Evolutionary conservation across 495 filamentous ascomycete genomes (phyloP).

Genomic region (Xylaria nigripes): DNA sequence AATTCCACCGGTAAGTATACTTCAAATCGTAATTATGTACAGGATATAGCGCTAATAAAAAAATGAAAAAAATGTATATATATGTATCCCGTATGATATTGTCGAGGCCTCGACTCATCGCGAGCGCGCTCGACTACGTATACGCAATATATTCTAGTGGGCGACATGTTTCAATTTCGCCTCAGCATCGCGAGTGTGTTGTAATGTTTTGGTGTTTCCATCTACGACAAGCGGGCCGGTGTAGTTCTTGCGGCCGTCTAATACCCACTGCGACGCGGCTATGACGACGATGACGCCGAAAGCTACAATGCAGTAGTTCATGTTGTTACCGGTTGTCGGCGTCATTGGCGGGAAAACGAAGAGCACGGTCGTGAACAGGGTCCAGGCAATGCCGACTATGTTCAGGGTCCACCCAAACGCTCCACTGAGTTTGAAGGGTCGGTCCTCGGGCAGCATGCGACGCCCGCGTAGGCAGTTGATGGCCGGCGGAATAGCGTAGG

Average conservation of each 20-base stretch:
- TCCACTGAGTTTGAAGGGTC: constrained; percentile 53
- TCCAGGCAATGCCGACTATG: constrained; percentile 56
- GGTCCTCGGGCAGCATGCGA: constrained; percentile 50
- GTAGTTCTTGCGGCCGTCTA: constrained; percentile 68
- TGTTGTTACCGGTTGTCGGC: constrained; percentile 58
- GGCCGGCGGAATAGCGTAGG: constrained; percentile 63
- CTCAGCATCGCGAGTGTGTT: too few relatives aligned
- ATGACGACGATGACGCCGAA: constrained; percentile 62
- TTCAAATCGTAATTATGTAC: too few relatives aligned
- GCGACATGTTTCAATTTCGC: too few relatives aligned
- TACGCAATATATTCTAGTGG: too few relatives aligned
- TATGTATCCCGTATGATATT: too few relatives aligned
- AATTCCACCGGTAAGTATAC: too few relatives aligned
- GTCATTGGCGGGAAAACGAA: constrained; percentile 68
- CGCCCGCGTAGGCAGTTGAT: constrained; percentile 60
- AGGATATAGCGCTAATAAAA: too few relatives aligned
- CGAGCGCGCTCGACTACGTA: too few relatives aligned
- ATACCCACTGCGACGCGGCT: constrained; percentile 56
- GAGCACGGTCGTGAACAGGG: constrained; percentile 60
- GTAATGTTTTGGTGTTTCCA: background rate
- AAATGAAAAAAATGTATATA: too few relatives aligned
- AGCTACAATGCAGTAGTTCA: constrained; percentile 70
- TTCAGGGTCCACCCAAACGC: constrained; percentile 56
- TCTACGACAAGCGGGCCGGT: constrained; percentile 50
- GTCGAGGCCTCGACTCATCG: too few relatives aligned